These are phyloP conservation scores for Penicillium goetzii DNA, from an alignment of 495 filamentous ascomycete species.

Conservation along the genomic window DNA sequence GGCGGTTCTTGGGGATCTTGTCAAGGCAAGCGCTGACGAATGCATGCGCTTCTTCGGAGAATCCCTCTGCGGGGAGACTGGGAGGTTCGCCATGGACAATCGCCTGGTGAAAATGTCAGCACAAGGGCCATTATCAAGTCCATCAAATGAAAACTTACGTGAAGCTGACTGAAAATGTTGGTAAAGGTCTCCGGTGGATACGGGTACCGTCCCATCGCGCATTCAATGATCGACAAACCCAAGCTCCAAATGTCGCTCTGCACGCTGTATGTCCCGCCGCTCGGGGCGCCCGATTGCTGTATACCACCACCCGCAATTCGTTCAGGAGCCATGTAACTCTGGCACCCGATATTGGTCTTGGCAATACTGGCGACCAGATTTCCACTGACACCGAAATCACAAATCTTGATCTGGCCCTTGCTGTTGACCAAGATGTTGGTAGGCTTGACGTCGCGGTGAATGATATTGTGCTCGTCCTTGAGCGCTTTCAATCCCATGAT, in stretches of 20 bases:
- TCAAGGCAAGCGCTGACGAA: conserved; percentile 91
- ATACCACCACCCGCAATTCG: conserved; percentile 86
- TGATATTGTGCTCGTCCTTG: conserved; percentile 99
- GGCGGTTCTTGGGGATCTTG: conserved; percentile 87
- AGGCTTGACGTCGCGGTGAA: conserved; percentile 97
- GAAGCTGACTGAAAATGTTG: conserved; percentile 97
- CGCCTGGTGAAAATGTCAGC: conserved; percentile 60
- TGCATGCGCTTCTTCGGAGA: conserved; percentile 76
- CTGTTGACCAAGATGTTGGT: conserved; percentile 96
- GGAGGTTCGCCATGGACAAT: conserved; percentile 97
- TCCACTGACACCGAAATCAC: conserved; percentile 96
- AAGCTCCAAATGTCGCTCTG: conserved; percentile 98
- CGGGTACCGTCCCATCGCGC: conserved; percentile 91
- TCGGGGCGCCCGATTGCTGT: conserved; percentile 71
- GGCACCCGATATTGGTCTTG: conserved; percentile 98
- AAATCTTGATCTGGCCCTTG: conserved; percentile 92
- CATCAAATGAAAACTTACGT: conserved; percentile 63
- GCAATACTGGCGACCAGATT: conserved; percentile 97
- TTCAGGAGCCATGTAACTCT: conserved; percentile 99
- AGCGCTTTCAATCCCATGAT: conserved; percentile 88
- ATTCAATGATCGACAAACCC: conserved; percentile 94
- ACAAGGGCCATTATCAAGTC: conserved; percentile 7
- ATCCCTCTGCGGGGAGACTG: conserved; percentile 74
- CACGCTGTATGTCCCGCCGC: conserved; percentile 89
- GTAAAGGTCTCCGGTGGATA: conserved; percentile 98